Percentiles rank a stretch among this genome's conserved stretches.
Conservation (phyloP, 768 basidiomycete genomes). For the Austroboletus eburneus region DNA sequence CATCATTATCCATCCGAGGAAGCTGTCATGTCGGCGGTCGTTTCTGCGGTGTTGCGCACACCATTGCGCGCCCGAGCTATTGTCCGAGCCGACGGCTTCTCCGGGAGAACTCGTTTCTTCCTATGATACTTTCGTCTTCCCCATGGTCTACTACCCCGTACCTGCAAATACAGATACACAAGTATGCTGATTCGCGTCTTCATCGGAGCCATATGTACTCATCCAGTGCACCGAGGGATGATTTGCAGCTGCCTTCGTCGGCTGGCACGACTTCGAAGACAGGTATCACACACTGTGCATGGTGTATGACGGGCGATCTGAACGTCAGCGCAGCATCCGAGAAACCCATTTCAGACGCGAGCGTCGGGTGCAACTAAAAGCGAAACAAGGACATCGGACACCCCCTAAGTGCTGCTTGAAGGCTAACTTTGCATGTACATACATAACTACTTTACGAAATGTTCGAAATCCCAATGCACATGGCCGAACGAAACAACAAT, state of each 20-base stretch:
- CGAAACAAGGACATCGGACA: too few relatives aligned
- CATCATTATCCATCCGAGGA: too few relatives aligned
- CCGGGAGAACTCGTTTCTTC: slow-evolving; percentile 63
- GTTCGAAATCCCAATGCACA: too few relatives aligned
- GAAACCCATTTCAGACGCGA: slow-evolving; percentile 47
- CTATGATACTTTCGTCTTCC: slow-evolving; percentile 54
- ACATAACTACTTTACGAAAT: too few relatives aligned
- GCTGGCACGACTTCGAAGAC: slow-evolving; percentile 61
- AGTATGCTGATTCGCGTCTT: slow-evolving; percentile 53
- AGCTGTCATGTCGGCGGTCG: too few relatives aligned
- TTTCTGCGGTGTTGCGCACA: too few relatives aligned
- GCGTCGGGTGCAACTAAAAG: too few relatives aligned
- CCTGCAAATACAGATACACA: slow-evolving; percentile 64
- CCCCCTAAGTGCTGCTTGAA: too few relatives aligned
- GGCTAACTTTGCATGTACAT: too few relatives aligned
- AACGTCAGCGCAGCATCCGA: slow-evolving; percentile 50
- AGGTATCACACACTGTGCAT: slow-evolving; percentile 63
- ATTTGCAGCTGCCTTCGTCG: slow-evolving; percentile 37
- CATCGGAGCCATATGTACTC: slow-evolving; percentile 73
- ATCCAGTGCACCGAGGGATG: slow-evolving; percentile 50
- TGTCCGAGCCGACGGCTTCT: too few relatives aligned
- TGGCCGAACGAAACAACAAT: too few relatives aligned
- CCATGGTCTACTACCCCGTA: slow-evolving; percentile 64
- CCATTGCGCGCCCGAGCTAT: too few relatives aligned
- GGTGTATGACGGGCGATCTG: slow-evolving; percentile 79